phyloP scores from a whole-genome alignment of 805 yeast genomes.

The Sugiyamaella smithiae region DNA sequence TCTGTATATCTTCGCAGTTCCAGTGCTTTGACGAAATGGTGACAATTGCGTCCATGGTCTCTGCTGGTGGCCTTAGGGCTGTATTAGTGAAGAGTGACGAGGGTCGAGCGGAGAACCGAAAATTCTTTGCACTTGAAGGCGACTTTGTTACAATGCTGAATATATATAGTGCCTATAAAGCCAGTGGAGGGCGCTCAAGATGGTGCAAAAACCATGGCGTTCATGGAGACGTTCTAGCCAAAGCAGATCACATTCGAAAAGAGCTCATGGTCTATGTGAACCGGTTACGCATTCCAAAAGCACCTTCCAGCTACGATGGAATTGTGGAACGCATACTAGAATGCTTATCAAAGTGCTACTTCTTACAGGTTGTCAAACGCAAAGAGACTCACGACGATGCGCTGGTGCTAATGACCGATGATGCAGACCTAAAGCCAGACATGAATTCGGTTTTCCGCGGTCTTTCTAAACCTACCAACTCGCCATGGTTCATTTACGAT shows the following conservation, averaged over 20 bases:
- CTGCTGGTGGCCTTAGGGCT: constrained; percentile 58
- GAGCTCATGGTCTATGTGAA: background rate
- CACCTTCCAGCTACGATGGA: background rate
- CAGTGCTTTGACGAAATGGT: constrained; percentile 65
- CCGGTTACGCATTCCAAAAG: background rate
- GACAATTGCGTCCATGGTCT: constrained; percentile 72
- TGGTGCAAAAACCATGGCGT: constrained; percentile 72
- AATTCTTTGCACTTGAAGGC: constrained; percentile 67
- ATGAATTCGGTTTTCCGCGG: constrained; percentile 9
- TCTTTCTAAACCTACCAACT: background rate
- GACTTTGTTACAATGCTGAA: constrained; percentile 79
- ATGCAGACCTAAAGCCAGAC: background rate
- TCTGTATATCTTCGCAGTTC: constrained; percentile 54
- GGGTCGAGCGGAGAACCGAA: constrained; percentile 57
- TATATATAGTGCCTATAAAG: constrained; percentile 54
- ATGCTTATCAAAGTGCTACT: constrained; percentile 17
- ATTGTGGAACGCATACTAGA: constrained; percentile 8
- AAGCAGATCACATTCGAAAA: constrained; percentile 52
- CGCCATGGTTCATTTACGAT: constrained; percentile 21
- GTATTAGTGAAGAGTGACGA: constrained; percentile 33
- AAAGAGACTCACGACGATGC: background rate
- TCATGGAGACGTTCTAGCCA: constrained; percentile 55
- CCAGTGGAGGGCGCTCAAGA: constrained; percentile 16
- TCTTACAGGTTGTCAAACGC: constrained; percentile 21
- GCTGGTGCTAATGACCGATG: background rate